Conservation (phyloP, 805 yeast genomes). For the Myxozyma neotropica region DNA sequence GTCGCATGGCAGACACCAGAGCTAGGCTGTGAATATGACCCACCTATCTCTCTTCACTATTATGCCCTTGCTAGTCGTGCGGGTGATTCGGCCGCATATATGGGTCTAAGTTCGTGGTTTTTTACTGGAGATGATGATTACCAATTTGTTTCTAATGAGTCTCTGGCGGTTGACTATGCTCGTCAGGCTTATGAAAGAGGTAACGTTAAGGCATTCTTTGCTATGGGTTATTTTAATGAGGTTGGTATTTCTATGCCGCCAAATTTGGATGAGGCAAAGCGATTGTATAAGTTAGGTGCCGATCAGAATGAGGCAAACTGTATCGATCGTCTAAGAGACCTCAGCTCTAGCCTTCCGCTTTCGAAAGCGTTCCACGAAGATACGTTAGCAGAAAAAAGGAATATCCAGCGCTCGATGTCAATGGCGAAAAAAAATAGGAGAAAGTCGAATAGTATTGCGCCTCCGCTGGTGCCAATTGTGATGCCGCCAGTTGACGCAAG, state of each 20-base stretch:
- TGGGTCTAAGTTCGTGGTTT: conserved; percentile 58
- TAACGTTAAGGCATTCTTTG: conserved; percentile 64
- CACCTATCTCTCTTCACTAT: conserved; percentile 34
- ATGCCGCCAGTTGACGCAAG: too few species aligned
- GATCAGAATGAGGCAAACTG: conserved; percentile 6
- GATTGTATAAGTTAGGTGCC: conserved; percentile 4
- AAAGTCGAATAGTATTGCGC: background rate
- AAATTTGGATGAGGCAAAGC: conserved; percentile 6
- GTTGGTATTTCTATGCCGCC: conserved; percentile 48
- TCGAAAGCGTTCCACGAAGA: conserved; percentile 9
- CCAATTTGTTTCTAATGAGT: conserved; percentile 56
- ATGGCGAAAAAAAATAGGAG: background rate
- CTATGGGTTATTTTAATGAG: conserved; percentile 68
- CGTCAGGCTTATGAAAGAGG: conserved; percentile 57
- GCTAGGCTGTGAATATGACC: conserved; percentile 27
- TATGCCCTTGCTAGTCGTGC: conserved; percentile 33
- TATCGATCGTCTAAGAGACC: conserved; percentile 6
- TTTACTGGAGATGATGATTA: conserved; percentile 67
- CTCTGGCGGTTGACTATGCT: conserved; percentile 71
- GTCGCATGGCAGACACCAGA: conserved; percentile 30
- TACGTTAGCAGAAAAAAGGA: background rate
- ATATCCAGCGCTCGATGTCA: conserved; percentile 12
- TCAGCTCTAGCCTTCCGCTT: background rate
- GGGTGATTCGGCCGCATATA: conserved; percentile 44
- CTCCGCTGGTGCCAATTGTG: background rate